Evolutionary conservation across 768 basidiomycete species (phyloP).

Genomic region (Boletus vermiculosoides): DNA sequence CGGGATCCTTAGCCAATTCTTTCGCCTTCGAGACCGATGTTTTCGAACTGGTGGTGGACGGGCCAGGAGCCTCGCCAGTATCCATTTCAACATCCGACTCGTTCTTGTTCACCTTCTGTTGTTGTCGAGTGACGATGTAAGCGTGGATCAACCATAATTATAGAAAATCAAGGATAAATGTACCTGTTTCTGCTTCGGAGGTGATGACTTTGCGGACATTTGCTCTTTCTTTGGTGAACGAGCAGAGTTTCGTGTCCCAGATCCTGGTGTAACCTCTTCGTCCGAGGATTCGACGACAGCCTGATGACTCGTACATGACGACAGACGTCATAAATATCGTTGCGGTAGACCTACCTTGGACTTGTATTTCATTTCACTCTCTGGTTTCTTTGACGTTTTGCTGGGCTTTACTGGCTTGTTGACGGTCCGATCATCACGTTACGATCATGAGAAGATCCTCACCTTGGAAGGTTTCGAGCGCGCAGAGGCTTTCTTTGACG

Average conservation of each 20-base stretch:
- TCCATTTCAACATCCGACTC: conserved; percentile 15
- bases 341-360: conserved; percentile 22
- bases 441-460: not conserved
- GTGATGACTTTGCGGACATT: not conserved
- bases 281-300: conserved; percentile 30
- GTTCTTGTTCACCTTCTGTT: conserved; percentile 2
- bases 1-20: conserved; percentile 14
- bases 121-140: not conserved
- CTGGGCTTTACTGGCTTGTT: conserved; percentile 10
- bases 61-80: conserved; percentile 1
- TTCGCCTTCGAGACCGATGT: conserved; percentile 5
- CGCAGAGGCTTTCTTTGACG: conserved; percentile 12
- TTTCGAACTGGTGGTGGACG: conserved; percentile 13
- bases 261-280: conserved; percentile 21
- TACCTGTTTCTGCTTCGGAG: conserved; percentile 16
- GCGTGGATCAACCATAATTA: not conserved
- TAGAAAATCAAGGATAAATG: not conserved
- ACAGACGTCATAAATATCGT: not conserved
- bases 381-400: conserved; percentile 16
- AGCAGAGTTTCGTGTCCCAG: not conserved
- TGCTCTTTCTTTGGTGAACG: conserved; percentile 12
- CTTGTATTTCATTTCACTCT: conserved; percentile 23
- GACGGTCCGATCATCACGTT: not conserved
- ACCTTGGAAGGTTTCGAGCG: conserved; percentile 14
- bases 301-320: conserved; percentile 7